Evolutionary conservation across 805 yeast species (phyloP).

Genomic region (Candida maris): DNA sequence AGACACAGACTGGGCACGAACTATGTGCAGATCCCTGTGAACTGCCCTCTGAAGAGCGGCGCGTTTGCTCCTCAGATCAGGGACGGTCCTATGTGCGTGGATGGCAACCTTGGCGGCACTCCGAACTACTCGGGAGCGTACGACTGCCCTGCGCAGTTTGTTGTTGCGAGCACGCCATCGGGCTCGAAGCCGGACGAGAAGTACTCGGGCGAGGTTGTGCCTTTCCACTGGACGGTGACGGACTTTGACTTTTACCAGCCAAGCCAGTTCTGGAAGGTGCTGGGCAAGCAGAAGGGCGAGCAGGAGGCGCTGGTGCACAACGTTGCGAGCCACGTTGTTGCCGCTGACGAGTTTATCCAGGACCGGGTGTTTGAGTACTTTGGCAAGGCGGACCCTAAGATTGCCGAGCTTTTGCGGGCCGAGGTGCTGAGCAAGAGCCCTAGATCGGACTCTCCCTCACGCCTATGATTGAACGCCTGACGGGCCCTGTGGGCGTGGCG

Average conservation of each 20-base stretch:
- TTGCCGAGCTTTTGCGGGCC: slow-evolving; percentile 64
- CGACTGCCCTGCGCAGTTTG: slow-evolving; percentile 45
- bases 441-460: slow-evolving; percentile 34
- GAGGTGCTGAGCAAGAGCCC: slow-evolving; percentile 54
- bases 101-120: slow-evolving; percentile 69
- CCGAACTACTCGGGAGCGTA: slow-evolving; percentile 71
- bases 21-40: slow-evolving; percentile 83
- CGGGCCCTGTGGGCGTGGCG: too few species aligned
- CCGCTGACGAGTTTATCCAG: slow-evolving; percentile 73
- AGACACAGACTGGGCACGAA: slow-evolving; percentile 78
- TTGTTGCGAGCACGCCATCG: slow-evolving; percentile 34
- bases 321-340: slow-evolving; percentile 67
- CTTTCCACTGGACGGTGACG: slow-evolving; percentile 79
- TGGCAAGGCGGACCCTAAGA: slow-evolving; percentile 61
- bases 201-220: slow-evolving; percentile 41
- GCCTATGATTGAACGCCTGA: slow-evolving; percentile 21
- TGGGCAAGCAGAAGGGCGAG: slow-evolving; percentile 75
- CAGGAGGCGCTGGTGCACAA: slow-evolving; percentile 82
- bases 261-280: slow-evolving; percentile 69
- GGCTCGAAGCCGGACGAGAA: slow-evolving; percentile 28
- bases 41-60: slow-evolving; percentile 64
- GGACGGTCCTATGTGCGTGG: slow-evolving; percentile 74
- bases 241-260: slow-evolving; percentile 79
- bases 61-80: slow-evolving; percentile 69
- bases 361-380: slow-evolving; percentile 77